A percentile compares a stretch with the other conserved stretches of the same genome.
phyloP scores from a whole-genome alignment of 2,329 filamentous ascomycete genomes.

The Paradendryphiella salina region DNA sequence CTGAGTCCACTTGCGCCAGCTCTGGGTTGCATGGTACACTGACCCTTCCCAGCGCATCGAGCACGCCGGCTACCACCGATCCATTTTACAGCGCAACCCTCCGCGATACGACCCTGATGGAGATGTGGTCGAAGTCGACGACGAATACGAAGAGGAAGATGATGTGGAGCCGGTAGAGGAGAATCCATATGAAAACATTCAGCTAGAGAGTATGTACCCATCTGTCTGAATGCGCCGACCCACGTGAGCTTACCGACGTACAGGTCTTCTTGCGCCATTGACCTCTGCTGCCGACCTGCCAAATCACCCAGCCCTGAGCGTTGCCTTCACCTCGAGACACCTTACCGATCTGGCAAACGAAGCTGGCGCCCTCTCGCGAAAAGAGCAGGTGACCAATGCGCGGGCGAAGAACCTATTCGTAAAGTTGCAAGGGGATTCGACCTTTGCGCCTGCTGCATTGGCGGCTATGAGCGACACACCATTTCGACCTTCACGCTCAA shows the following conservation, averaged over 20 bases:
- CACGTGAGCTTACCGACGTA: conserved; percentile 33
- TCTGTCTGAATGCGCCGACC: neutral
- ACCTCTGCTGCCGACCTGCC: conserved; percentile 75
- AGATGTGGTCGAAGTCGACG: conserved; percentile 73
- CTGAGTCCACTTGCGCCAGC: conserved; percentile 29
- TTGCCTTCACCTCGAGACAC: conserved; percentile 73
- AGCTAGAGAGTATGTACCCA: conserved; percentile 65
- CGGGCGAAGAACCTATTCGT: conserved; percentile 74
- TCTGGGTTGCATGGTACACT: conserved; percentile 17
- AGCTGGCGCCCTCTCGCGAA: conserved; percentile 70
- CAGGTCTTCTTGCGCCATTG: conserved; percentile 74
- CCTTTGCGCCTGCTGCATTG: conserved; percentile 61
- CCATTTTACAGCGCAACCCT: conserved; percentile 75
- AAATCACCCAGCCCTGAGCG: conserved; percentile 72
- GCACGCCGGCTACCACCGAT: conserved; percentile 71
- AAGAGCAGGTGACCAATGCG: conserved; percentile 73
- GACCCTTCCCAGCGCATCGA: conserved; percentile 63
- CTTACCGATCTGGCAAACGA: conserved; percentile 72
- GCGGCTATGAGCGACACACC: conserved; percentile 52
- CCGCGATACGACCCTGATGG: conserved; percentile 75
- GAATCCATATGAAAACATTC: conserved; percentile 74
- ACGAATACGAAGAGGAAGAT: conserved; percentile 68
- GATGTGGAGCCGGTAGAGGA: conserved; percentile 65
- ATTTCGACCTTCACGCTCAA: conserved; percentile 23
- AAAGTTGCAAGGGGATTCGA: conserved; percentile 73